Percentiles rank a stretch among this genome's conserved stretches.
Conservation (phyloP, 345 rosid genomes). For the Lagerstroemia speciosa region DNA sequence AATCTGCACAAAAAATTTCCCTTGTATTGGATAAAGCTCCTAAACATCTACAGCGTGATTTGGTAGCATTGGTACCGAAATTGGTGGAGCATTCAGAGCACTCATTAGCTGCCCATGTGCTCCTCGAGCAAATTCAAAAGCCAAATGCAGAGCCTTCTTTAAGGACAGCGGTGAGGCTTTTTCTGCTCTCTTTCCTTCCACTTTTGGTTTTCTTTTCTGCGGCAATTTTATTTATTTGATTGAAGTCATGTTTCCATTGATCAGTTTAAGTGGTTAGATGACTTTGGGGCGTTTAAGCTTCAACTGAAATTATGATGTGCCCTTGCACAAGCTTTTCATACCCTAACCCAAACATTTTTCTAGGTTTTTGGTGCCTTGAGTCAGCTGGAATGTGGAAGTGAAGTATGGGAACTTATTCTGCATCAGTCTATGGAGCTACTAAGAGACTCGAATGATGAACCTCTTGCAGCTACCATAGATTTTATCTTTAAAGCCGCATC, state of each 20-base stretch:
- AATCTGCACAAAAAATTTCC: slow-evolving; percentile 88
- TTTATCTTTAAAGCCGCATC: slow-evolving; percentile 85
- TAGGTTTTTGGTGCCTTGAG: slow-evolving; percentile 87
- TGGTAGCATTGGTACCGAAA: slow-evolving; percentile 91
- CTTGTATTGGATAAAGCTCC: slow-evolving; percentile 96
- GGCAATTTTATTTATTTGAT: background rate
- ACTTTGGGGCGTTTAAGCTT: background rate
- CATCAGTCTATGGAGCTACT: slow-evolving; percentile 66
- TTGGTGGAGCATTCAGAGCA: slow-evolving; percentile 97
- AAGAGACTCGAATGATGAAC: slow-evolving; percentile 62
- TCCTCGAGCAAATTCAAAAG: slow-evolving; percentile 76
- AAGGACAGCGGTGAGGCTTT: slow-evolving; percentile 67
- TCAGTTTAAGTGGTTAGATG: background rate
- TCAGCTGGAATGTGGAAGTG: slow-evolving; percentile 80
- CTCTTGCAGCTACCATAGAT: slow-evolving; percentile 70
- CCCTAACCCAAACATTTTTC: slow-evolving; percentile 8
- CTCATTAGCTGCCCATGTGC: slow-evolving; percentile 79
- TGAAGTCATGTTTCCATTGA: background rate
- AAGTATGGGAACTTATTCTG: slow-evolving; percentile 74
- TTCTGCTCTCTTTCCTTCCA: slow-evolving; percentile 1
- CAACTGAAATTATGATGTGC: background rate
- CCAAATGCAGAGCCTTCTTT: slow-evolving; percentile 83
- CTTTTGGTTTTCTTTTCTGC: background rate
- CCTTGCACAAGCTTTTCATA: background rate
- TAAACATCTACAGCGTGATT: slow-evolving; percentile 77